phyloP scores from a whole-genome alignment of 73 alveolate genomes.

The Paramecium primaurelia region DNA sequence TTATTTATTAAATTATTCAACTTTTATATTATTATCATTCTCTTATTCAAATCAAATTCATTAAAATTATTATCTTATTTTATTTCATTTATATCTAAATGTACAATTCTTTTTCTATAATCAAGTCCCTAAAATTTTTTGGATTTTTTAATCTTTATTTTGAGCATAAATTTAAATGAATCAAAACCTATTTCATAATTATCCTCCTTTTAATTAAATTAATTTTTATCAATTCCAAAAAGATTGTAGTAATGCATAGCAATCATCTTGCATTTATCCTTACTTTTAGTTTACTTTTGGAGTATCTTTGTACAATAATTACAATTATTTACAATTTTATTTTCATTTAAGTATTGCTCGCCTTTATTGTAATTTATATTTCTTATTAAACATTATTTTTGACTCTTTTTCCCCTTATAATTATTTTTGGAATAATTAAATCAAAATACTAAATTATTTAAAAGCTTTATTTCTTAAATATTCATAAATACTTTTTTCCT shows the following conservation, averaged over 20 bases:
- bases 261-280: not conserved
- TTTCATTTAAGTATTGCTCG: not conserved
- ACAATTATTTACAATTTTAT: not conserved
- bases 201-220: not conserved
- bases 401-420: not conserved
- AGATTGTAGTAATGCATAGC: not conserved
- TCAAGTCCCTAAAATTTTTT: slow-evolving; percentile 26
- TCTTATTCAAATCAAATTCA: slow-evolving; percentile 75
- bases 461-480: not conserved
- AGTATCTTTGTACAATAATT: not conserved
- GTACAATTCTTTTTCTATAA: slow-evolving; percentile 82
- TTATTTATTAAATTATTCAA: not conserved
- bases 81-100: slow-evolving; percentile 81
- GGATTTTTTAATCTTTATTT: no score
- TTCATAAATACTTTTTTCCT: not conserved
- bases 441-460: not conserved
- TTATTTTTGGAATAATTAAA: not conserved
- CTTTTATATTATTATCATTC: not conserved
- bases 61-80: slow-evolving; percentile 83
- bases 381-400: not conserved
- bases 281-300: not conserved
- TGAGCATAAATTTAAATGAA: no score
- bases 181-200: not conserved
- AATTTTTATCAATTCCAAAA: not conserved
- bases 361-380: not conserved